phyloP scores from a whole-genome alignment of 2,329 filamentous ascomycete species.

The Ascochyta rabiei region DNA sequence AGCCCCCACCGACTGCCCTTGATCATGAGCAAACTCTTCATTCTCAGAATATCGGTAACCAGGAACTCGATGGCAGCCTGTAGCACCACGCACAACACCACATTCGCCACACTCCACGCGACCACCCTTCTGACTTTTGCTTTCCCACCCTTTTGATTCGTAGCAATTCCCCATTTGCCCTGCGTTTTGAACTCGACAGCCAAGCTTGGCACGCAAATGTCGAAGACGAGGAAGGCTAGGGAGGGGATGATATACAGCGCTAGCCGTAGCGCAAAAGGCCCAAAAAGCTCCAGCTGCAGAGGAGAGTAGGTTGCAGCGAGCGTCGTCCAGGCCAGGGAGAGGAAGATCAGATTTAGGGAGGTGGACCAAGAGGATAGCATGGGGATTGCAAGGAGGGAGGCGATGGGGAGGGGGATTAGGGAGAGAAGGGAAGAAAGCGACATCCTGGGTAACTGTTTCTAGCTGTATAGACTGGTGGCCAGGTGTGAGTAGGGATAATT shows the following conservation, averaged over 20 bases:
- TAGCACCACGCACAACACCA: conserved; percentile 58
- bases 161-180: conserved; percentile 59
- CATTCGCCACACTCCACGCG: conserved; percentile 61
- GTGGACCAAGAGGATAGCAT: conserved; percentile 77
- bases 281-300: conserved; percentile 75
- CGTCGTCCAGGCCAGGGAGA: conserved; percentile 89
- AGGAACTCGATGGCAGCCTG: conserved; percentile 63
- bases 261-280: conserved; percentile 69
- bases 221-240: conserved; percentile 73
- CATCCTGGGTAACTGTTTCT: conserved; percentile 23
- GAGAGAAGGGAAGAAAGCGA: conserved; percentile 38
- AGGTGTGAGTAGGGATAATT: background rate
- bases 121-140: conserved; percentile 57
- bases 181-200: conserved; percentile 72
- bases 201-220: conserved; percentile 71
- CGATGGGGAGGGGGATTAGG: conserved; percentile 49
- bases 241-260: conserved; percentile 77
- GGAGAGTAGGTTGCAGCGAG: conserved; percentile 78
- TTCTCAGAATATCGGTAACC: conserved; percentile 59
- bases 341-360: conserved; percentile 83
- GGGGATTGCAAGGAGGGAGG: conserved; percentile 73
- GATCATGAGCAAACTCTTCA: conserved; percentile 64
- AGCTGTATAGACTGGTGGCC: background rate
- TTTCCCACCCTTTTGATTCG: conserved; percentile 45
- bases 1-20: conserved; percentile 64